These are phyloP conservation scores for Lodderomyces orthopsilosis DNA, from an alignment of 1,139 yeast species.

Conservation along the genomic window DNA sequence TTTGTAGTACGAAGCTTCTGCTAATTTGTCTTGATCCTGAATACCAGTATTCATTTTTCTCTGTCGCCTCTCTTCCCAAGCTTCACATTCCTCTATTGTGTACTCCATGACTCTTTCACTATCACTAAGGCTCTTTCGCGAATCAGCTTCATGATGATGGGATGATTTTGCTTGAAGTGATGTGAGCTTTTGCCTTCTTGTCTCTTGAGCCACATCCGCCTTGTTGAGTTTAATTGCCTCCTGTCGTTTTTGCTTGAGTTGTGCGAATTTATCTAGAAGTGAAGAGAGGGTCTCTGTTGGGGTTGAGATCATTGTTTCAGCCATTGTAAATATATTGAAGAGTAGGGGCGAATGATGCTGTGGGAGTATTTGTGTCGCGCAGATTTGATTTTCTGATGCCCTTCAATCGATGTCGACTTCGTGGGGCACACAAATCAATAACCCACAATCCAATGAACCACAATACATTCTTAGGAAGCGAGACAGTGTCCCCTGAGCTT, in stretches of 20 bases:
- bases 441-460: too few relatives aligned
- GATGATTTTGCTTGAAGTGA: conserved; percentile 6
- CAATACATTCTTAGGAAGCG: too few relatives aligned
- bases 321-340: too few relatives aligned
- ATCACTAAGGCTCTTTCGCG: conserved; percentile 5
- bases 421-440: too few relatives aligned
- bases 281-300: background rate
- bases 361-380: too few relatives aligned
- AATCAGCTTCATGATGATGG: conserved; percentile 1
- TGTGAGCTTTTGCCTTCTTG: conserved; percentile 9
- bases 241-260: conserved; percentile 13
- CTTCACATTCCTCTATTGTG: conserved; percentile 65
- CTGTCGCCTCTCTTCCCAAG: conserved; percentile 52
- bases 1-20: conserved; percentile 53
- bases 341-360: too few relatives aligned
- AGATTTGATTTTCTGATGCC: too few relatives aligned
- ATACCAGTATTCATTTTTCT: conserved; percentile 19
- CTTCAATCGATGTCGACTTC: too few relatives aligned
- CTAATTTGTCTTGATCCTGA: conserved; percentile 50
- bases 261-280: conserved; percentile 8
- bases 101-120: conserved; percentile 25
- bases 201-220: conserved; percentile 17
- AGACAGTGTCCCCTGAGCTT: too few relatives aligned
- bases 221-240: conserved; percentile 20
- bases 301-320: background rate